Percentiles rank a stretch among this genome's conserved stretches.
Conservation (phyloP, 805 yeast species). For the Candida berthetii region DNA sequence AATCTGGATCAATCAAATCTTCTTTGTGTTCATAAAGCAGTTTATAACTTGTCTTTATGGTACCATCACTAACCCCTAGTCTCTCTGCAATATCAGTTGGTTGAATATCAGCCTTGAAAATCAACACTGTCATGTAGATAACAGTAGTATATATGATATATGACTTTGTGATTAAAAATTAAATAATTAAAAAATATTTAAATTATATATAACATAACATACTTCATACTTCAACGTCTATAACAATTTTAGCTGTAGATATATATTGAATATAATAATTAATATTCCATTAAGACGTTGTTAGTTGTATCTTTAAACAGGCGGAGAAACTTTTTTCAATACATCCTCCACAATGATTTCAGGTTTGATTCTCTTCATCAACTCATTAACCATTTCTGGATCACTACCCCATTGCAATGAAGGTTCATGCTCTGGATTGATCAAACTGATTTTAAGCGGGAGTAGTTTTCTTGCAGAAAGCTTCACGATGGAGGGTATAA, state of each 20-base stretch:
- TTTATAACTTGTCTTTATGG: slow-evolving; percentile 88
- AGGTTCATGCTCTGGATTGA: slow-evolving; percentile 40
- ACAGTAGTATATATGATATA: too few species aligned
- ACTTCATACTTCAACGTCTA: too few species aligned
- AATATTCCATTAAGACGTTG: too few species aligned
- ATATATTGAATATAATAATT: too few species aligned
- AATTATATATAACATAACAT: too few species aligned
- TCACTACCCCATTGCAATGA: slow-evolving; percentile 54
- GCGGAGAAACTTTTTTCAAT: slow-evolving; percentile 43
- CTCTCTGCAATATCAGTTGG: slow-evolving; percentile 84
- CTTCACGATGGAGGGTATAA: slow-evolving; percentile 48
- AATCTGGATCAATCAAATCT: slow-evolving; percentile 65
- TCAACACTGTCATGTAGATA: slow-evolving; percentile 85
- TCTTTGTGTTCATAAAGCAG: slow-evolving; percentile 70
- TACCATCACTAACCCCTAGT: slow-evolving; percentile 96
- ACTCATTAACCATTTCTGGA: slow-evolving; percentile 28
- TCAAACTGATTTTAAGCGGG: slow-evolving; percentile 38
- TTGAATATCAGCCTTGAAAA: slow-evolving; percentile 73
- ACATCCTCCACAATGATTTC: slow-evolving; percentile 47
- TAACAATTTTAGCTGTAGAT: too few species aligned
- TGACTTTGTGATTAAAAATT: too few species aligned
- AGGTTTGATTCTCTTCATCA: slow-evolving; percentile 38
- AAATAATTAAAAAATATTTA: too few species aligned
- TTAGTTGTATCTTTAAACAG: too few species aligned
- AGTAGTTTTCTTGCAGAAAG: slow-evolving; percentile 40